Evolutionary conservation across 495 filamentous ascomycete genomes (phyloP), one percentile per base, ranked within the genome.

Genomic region (Aspergillus nidulans): DNA sequence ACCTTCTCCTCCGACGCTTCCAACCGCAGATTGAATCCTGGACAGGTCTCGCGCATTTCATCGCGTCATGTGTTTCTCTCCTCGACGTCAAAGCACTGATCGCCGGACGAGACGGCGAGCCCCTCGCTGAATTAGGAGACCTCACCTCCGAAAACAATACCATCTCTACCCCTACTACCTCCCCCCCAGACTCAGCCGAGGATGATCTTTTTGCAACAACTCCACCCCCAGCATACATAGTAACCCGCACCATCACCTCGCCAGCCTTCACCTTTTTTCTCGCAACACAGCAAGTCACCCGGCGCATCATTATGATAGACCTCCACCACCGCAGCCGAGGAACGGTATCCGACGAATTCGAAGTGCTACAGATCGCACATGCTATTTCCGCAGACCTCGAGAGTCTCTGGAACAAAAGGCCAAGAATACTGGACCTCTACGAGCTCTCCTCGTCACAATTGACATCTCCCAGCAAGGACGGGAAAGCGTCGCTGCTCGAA

Each of bases 51-150:
- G 64, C 63, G 0, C 54, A 65, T 42, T 42, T 74, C 15, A 48
- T 69, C 23, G 65, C 67, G 19, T 69, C 69, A 21, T 74, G 71
- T 69, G 53, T 74, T 0, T 70, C 65, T 0, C 62, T 74, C 18
- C 62, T 74, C 6, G 71, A 74, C 46, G 66, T 74, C 56, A 74
- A 71, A 61, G 61, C 71, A n/a, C 54, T 74, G 5, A 68, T 74
- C 9, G 71, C 71, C 16, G 71, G 71, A 18, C 69, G 71, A 16
- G 71, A 73, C 12, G 71, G 71, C n/a, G 67, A 74, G 26, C 64
- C 70, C 18, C 58, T 74, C 18, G 52, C 57, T 32, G 70, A 68
- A n/a, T 49, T 74, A 26, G 70, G 70, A 13, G 63, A 57, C 9
- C 52, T 70, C 8, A 20, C 45, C 10, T 12, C 58, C 20, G 21